phyloP scores from a whole-genome alignment of 176 grass and related monocot species.

The Alloteropsis semialata region DNA sequence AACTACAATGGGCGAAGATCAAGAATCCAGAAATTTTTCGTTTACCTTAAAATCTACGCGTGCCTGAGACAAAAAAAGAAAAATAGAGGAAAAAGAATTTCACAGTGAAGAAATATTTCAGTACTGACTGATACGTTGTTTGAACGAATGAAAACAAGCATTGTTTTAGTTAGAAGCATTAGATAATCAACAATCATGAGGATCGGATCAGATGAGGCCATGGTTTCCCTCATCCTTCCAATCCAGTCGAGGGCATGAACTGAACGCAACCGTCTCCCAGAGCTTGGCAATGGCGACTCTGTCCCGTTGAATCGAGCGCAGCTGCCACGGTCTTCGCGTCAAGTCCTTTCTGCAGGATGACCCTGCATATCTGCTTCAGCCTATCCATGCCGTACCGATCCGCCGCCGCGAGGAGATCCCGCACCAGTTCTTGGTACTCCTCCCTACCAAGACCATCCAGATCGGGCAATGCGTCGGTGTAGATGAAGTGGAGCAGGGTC shows the following conservation, averaged over 20 bases:
- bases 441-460: not conserved
- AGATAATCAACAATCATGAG: too few relatives aligned
- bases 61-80: too few relatives aligned
- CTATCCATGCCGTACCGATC: constrained; percentile 29
- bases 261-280: not conserved
- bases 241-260: not conserved
- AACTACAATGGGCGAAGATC: too few relatives aligned
- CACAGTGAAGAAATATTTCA: too few relatives aligned
- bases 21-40: too few relatives aligned
- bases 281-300: not conserved
- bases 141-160: too few relatives aligned
- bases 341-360: not conserved
- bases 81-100: too few relatives aligned
- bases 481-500: constrained; percentile 39
- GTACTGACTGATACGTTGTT: too few relatives aligned
- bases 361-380: constrained; percentile 28
- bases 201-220: too few relatives aligned
- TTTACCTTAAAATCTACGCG: too few relatives aligned
- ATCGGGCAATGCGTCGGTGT: constrained; percentile 24
- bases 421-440: not conserved
- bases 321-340: constrained; percentile 17
- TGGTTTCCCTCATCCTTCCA: not conserved
- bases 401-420: constrained; percentile 23
- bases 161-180: too few relatives aligned
- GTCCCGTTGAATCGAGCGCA: not conserved